These are phyloP conservation scores for Xylaria sp. DNA, from an alignment of 2,329 filamentous ascomycete genomes.

Conservation along the genomic window DNA sequence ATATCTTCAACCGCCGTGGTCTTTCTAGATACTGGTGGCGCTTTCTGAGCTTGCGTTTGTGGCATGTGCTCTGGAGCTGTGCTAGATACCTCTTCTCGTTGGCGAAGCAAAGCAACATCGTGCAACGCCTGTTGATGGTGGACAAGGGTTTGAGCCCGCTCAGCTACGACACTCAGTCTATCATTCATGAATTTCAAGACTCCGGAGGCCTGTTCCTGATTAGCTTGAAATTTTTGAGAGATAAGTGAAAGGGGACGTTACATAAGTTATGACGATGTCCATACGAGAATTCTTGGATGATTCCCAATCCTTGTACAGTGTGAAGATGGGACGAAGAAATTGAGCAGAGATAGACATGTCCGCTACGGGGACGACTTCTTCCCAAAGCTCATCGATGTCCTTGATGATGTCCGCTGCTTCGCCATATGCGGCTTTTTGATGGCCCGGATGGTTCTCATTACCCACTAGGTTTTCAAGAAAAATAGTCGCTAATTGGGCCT, in stretches of 20 bases:
- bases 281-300: conserved; percentile 10
- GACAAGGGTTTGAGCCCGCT: conserved; percentile 22
- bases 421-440: conserved; percentile 3
- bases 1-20: conserved; percentile 27
- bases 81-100: background rate
- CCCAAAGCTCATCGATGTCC: conserved; percentile 43
- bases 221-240: background rate
- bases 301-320: conserved; percentile 16
- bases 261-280: conserved; percentile 25
- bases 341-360: conserved; percentile 44
- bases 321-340: conserved; percentile 37
- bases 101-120: conserved; percentile 11
- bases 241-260: conserved; percentile 10
- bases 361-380: conserved; percentile 43
- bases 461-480: conserved; percentile 15
- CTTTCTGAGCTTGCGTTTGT: background rate
- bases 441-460: conserved; percentile 3
- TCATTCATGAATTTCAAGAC: conserved; percentile 28
- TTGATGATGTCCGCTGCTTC: conserved; percentile 30
- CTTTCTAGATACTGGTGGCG: conserved; percentile 6
- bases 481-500: conserved; percentile 16
- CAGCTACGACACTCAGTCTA: conserved; percentile 17
- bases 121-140: conserved; percentile 25
- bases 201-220: conserved; percentile 15
- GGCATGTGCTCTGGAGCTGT: background rate